A percentile compares a stretch with the other conserved stretches of the same genome.
Conservation (phyloP, 495 filamentous ascomycete genomes). For the Bacidia rubella region DNA sequence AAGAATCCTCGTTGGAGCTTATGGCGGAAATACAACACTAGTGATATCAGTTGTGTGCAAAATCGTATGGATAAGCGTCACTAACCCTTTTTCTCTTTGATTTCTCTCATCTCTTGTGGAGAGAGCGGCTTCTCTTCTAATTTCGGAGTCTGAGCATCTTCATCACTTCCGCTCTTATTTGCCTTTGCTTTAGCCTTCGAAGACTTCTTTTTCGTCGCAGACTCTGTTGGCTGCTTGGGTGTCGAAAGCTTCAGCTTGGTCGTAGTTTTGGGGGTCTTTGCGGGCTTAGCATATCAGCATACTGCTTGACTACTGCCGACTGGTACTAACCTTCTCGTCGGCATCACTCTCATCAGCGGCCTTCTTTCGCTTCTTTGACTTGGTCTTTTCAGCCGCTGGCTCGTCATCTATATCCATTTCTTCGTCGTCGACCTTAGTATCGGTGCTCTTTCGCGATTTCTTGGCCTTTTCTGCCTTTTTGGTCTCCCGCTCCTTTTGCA, state of each 20-base stretch:
- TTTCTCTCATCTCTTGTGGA: slow-evolving; percentile 48
- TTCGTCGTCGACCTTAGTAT: slow-evolving; percentile 42
- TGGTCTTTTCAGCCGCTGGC: slow-evolving; percentile 36
- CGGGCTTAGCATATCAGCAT: slow-evolving; percentile 24
- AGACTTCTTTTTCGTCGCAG: slow-evolving; percentile 38
- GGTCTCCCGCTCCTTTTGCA: slow-evolving; percentile 43
- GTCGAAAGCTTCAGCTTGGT: slow-evolving; percentile 42
- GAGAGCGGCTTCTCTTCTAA: slow-evolving; percentile 40
- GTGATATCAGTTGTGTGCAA: slow-evolving; percentile 1
- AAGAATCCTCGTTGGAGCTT: slow-evolving; percentile 85
- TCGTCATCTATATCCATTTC: slow-evolving; percentile 57
- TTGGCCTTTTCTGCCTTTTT: slow-evolving; percentile 35
- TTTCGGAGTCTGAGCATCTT: slow-evolving; percentile 31
- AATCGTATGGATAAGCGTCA: slow-evolving; percentile 7
- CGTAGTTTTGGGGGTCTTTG: slow-evolving; percentile 47
- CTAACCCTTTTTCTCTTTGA: slow-evolving; percentile 56
- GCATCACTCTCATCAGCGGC: slow-evolving; percentile 51
- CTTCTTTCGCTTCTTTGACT: slow-evolving; percentile 60
- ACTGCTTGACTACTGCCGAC: background rate
- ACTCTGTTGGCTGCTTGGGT: slow-evolving; percentile 35
- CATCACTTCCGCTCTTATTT: slow-evolving; percentile 33
- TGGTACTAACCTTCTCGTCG: slow-evolving; percentile 43
- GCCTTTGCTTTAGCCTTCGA: slow-evolving; percentile 44
- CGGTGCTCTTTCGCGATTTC: slow-evolving; percentile 47
- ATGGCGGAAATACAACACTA: slow-evolving; percentile 73